phyloP scores from a whole-genome alignment of 345 rosid genomes.

The Viola odorata region DNA sequence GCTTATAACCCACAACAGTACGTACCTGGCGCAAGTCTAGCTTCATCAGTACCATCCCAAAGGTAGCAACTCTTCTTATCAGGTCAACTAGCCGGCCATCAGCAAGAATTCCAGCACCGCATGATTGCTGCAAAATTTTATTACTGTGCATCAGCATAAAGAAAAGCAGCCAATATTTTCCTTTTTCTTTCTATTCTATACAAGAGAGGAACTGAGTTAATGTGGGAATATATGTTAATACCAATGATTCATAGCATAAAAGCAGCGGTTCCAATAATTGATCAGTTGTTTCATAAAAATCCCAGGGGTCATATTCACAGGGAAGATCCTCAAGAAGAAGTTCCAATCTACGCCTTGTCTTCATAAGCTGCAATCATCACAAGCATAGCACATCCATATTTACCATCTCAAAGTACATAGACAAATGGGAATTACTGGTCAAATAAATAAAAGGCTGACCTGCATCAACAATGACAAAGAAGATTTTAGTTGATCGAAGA shows the following conservation, averaged over 20 bases:
- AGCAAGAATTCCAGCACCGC: constrained; percentile 82
- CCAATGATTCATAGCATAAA: constrained; percentile 84
- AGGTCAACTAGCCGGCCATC: constrained; percentile 92
- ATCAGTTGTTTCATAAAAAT: constrained; percentile 72
- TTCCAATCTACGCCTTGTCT: constrained; percentile 70
- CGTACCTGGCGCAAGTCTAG: constrained; percentile 94
- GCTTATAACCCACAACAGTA: constrained; percentile 8
- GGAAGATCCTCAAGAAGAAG: constrained; percentile 92
- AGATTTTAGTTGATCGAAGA: background rate
- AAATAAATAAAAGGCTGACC: background rate
- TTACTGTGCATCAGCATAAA: constrained; percentile 4
- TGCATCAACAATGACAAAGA: background rate
- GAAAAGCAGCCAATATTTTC: constrained; percentile 1
- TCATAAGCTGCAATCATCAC: constrained; percentile 60
- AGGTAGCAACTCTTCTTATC: constrained; percentile 82
- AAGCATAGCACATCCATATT: constrained; percentile 4
- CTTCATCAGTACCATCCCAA: constrained; percentile 91
- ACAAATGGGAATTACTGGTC: background rate
- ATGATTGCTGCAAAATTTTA: constrained; percentile 55
- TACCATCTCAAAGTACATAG: constrained; percentile 1
- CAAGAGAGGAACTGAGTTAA: background rate
- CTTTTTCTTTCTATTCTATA: background rate
- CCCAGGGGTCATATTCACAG: constrained; percentile 70
- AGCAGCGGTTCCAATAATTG: constrained; percentile 85
- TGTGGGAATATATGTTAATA: constrained; percentile 17